Base-by-base conservation (phyloP, 768 basidiomycete genomes). In the Nidula microcarpa region DNA sequence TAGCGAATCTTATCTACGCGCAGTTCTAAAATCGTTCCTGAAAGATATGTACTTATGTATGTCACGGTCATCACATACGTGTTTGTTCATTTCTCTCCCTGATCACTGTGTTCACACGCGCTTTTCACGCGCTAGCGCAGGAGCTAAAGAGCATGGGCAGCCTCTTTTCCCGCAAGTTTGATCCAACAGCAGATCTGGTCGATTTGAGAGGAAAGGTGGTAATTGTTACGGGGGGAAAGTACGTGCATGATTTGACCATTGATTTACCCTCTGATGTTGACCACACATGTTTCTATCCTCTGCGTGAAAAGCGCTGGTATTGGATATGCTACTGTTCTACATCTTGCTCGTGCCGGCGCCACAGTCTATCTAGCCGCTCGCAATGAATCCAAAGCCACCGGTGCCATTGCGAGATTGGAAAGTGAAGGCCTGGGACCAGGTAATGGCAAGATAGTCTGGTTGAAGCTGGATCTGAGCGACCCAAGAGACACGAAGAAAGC, bases 321-420 rank as follows among this genome's bases (percentile, higher is more conserved):
- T 46, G 56, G 55, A 13, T 43, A n/a, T 46, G 14, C 13, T 30
- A 46, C 44, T 14, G 5, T 82, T 16, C 70, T 74, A 49, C 74
- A 77, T 55, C 76, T 87, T 16, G 80, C 75, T 0, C 69, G 72
- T 6, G 70, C 66, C 6, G 82, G 84, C 13, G 82, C 83, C 4
- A 85, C 80, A 57, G 79, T 85, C 5, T 85, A 85, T 57, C 72
- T 86, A 55, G 80, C 74, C 0, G 77, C 80, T 6, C 74, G 84
- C 14, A 74, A 70, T 55, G 76, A 78, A 55, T 57, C 58, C 13
- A 73, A 68, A 46, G 83, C 78, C 6, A 69, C 63, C 17, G 75
- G 61, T 6, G 82, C 82, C 2, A 77, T 85, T n/a, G 68, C 66
- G 23, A 61, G 68, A 33, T 65, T 87, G 37, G 63, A 75, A 36